Base-by-base conservation (phyloP, 2,329 filamentous ascomycete genomes). In the Arthrobotrys sphaeroides region DNA sequence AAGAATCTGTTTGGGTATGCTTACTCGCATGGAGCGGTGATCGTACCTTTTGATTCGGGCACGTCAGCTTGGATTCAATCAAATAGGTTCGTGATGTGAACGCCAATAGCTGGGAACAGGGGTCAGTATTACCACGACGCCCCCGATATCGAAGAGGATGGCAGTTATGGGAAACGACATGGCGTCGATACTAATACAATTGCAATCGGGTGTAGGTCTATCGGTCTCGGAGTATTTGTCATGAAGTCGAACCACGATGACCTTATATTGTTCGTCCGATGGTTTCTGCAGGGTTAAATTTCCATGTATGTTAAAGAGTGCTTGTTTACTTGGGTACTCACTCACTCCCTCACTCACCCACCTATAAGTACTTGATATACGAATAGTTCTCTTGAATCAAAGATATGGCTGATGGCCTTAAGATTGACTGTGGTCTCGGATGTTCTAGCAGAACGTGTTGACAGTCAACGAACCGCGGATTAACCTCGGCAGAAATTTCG, bases 81-180 rank as follows among this genome's bases (percentile, higher is more conserved):
- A 12, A 31, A 5, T 26, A 45, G 13, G 24, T 45, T 31, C 5
- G 20, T n/a, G 22, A 5, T 13, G 31, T 7, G 57, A 2, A 24
- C 20, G 38, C n/a, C 10, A 53, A 45, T 16, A 31, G 5, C n/a
- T 5, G 38, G 42, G n/a, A 16, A 53, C 40, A 13, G 61, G 36
- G 38, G 36, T 47, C 3, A 68, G 49, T 10, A 55, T 66, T 60
- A 74, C 94, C 86, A 93, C 96, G 79, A 99, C 95, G 77, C 95
- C 95, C 40, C 95, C 95, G 79, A 99, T 95, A 83, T 99, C 95
- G 82, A 98, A 98, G 20, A 99, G 85, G 31, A 96, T 84, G 66
- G 92, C 91, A 79, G 91, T 91, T 36, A 74, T 62, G 13, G 51
- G 61, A 24, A 26, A 9, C 13, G 49, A 36, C 69, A 74, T 73